Conservation (phyloP, 805 yeast genomes). For the Wickerhamiella azymoides region DNA sequence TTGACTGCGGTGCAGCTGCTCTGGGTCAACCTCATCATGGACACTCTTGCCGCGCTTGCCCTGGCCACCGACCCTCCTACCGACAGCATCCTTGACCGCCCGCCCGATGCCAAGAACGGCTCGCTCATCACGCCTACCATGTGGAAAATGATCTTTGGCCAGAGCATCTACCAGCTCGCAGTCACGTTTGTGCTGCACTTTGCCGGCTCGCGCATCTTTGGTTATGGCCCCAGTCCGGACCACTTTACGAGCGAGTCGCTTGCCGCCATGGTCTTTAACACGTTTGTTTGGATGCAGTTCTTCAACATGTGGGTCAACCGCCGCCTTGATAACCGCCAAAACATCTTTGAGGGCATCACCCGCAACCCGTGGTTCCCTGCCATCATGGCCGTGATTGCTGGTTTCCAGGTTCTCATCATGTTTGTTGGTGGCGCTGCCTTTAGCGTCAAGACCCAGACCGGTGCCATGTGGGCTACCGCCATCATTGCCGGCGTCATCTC, state of each 20-base stretch:
- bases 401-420: conserved; percentile 81
- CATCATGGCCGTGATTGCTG: conserved; percentile 64
- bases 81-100: conserved; percentile 57
- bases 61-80: conserved; percentile 96
- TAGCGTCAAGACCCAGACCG: conserved; percentile 64
- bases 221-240: conserved; percentile 18
- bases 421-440: conserved; percentile 96
- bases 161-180: conserved; percentile 60
- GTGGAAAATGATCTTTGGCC: conserved; percentile 98
- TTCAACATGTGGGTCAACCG: conserved; percentile 86
- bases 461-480: conserved; percentile 83
- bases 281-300: conserved; percentile 96
- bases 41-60: conserved; percentile 93
- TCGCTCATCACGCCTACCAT: conserved; percentile 79
- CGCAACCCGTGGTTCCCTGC: conserved; percentile 70
- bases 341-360: conserved; percentile 69
- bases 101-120: conserved; percentile 69
- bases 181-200: conserved; percentile 75
- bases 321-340: conserved; percentile 70
- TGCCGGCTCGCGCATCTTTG: conserved; percentile 51
- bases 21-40: conserved; percentile 98
- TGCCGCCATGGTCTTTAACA: conserved; percentile 78
- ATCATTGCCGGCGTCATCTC: conserved; percentile 67
- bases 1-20: conserved; percentile 92
- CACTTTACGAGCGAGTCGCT: conserved; percentile 43